Base-by-base conservation (phyloP, 2,329 filamentous ascomycete genomes). In the Myriosclerotinia scirpicola region DNA sequence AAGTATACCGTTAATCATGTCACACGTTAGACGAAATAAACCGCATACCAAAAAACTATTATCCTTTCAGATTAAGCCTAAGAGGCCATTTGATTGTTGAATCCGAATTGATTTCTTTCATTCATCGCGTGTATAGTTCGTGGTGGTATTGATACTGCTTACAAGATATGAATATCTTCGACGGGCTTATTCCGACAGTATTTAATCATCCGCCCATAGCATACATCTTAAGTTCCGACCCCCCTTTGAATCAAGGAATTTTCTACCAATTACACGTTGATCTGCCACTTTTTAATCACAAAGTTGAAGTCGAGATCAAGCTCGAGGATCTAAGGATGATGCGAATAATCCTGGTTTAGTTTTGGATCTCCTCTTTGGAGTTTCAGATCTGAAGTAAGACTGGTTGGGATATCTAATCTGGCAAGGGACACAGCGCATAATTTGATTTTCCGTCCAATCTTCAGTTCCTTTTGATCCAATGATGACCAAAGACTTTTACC, bases 381-480 rank as follows among this genome's bases (percentile, higher is more conserved):
- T 64, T 63, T 63, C 50, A 42, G 15, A 44, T 63, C 15, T 63
- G 60, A 46, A 54, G 52, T 53, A 42, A 17, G 36, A 26, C 50
- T 54, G 30, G 50, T 54, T 30, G 22, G 22, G 34, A 26, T 40
- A 30, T 34, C 17, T 20, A 22, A 8, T 20, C n/a, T 50, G 30
- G n/a, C n/a, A 40, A 38, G 60, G 36, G 48, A 48, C 60, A 52
- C 60, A 63, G 38, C 22, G 15, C 48, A 63, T 54, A 30, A 42
- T 26, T 52, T 50, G 34, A 52, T 62, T 11, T 38, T 61, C 30
- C 46, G 20, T 38, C 46, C 34, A 34, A 52, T 53, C 38, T 54
- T 52, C n/a, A 17, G 5, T 63, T n/a, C 42, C 48, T 53, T 63
- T 38, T 42, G 12, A 53, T 53, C 20, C 7, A 22, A 50, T 53